Base-by-base conservation (phyloP, 306 rosid species). In the Prunus armeniaca region DNA sequence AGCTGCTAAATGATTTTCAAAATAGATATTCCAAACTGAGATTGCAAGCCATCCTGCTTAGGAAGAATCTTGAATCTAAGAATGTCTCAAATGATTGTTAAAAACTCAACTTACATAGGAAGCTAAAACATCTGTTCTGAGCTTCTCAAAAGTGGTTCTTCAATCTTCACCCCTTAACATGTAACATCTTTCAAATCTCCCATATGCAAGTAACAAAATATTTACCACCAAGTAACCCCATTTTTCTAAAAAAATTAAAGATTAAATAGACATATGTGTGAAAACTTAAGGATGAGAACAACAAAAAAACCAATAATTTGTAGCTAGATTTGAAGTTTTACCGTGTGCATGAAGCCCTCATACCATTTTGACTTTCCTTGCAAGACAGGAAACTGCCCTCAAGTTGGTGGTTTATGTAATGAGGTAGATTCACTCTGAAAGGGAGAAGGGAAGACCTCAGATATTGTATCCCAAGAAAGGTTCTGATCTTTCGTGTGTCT, bases 381-480 rank as follows among this genome's bases (percentile, higher is more conserved):
- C 25, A 34, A 24, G 38, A 49, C 17, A 54, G n/a, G 38, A 17
- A 47, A 46, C 17, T 60, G 65, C 34, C 65, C 38, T 78, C 63
- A 73, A 47, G 68, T 52, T 51, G 72, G 38, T 69, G 30, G 54
- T 81, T 74, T 82, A 46, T 67, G 78, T 55, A 76, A 43, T 12
- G 89, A 83, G 18, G 78, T 38, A 71, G 87, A 84, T 46, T 79
- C 90, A 76, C 80, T 80, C 9, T 79, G 60, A 25, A 73, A 4
- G 28, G 89, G 88, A 74, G 91, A 84, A 63, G 90, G 87, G 65
- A 72, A 78, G 34, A 56, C 56, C 43, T 86, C 89, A 0, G 89
- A 84, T 38, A 82, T 52, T 63, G 82, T 63, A 85, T 84, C 90
- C 87, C 93, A 87, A 10, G 95, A 92, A 58, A 73, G 68, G 65